Conservation (phyloP, 768 basidiomycete genomes). For the Pholiota microspora region DNA sequence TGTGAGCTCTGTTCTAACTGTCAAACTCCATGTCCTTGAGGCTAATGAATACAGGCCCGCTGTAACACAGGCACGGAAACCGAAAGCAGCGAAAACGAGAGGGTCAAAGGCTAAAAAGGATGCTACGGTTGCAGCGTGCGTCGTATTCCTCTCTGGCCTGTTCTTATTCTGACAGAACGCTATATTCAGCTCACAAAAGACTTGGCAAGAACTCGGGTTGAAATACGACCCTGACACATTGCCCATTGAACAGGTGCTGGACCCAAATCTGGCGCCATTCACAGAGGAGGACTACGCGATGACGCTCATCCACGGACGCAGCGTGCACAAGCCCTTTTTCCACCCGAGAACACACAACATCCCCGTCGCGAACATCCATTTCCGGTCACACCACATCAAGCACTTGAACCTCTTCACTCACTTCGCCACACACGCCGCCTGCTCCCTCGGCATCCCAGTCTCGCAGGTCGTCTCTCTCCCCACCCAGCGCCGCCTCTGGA, state of each 20-base stretch:
- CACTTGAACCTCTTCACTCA: slow-evolving; percentile 79
- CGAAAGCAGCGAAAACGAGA: background rate
- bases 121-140: background rate
- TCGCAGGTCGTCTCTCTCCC: slow-evolving; percentile 67
- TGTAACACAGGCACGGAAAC: background rate
- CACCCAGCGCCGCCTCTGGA: slow-evolving; percentile 77
- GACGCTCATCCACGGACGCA: slow-evolving; percentile 61
- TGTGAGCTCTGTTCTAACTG: background rate
- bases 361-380: slow-evolving; percentile 80
- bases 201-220: slow-evolving; percentile 12
- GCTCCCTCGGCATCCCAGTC: slow-evolving; percentile 79
- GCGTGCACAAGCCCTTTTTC: slow-evolving; percentile 48
- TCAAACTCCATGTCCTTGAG: background rate
- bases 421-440: slow-evolving; percentile 81
- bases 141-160: background rate
- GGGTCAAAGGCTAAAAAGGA: background rate
- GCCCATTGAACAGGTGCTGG: slow-evolving; percentile 17
- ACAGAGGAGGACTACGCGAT: slow-evolving; percentile 50
- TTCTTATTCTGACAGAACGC: background rate
- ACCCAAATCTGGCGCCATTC: slow-evolving; percentile 20
- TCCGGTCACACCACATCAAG: slow-evolving; percentile 70
- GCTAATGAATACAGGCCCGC: background rate
- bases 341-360: slow-evolving; percentile 65
- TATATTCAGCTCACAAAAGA: background rate
- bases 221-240: slow-evolving; percentile 23